Evolutionary conservation across 2,329 filamentous ascomycete genomes (phyloP), one percentile per base, ranked within the genome.

Genomic region (Pseudogymnoascus sp.): DNA sequence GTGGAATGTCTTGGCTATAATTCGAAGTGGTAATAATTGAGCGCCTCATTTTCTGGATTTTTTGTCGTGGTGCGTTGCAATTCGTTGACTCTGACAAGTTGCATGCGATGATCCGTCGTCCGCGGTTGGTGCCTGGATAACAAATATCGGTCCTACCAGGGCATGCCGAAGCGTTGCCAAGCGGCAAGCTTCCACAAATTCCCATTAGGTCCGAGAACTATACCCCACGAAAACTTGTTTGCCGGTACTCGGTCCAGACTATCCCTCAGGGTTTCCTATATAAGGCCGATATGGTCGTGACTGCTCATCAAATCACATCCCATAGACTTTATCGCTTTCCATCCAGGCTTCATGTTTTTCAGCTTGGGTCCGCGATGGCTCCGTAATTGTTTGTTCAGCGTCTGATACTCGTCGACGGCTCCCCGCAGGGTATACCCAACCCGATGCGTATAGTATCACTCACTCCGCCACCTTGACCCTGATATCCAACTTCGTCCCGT

Each of bases 61-160:
- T 54, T 54, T 54, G 47, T 54, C 47, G 47, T 54, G 47, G 47
- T 54, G 47, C 47, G 47, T 54, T 34, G 47, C 47, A 54, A 54
- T 54, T 54, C 47, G 47, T 34, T 54, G 47, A 28, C 28, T 28
- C 28, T 54, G 47, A 54, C 47, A 20, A 34, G 22, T 34, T 54
- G 28, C 28, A 54, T 18, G 47, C 47, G 28, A 54, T 12, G 47
- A 54, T 54, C 47, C 47, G 47, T 32, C 47, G 28, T 54, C 47
- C 47, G 47, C 28, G 47, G 47, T 54, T 54, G 47, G 47, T 54
- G 47, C 47, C 47, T 54, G 47, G 47, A 54, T 54, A 54, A 54
- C 47, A 32, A 32, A 32, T 54, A 20, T 54, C 47, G 28, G 47
- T 54, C 47, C 47, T 32, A 34, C 47, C 47, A 54, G 25, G 9